Evolutionary conservation across 495 filamentous ascomycete genomes (phyloP), one percentile per base, ranked within the genome.

Genomic region (Coniosporium apollinis): DNA sequence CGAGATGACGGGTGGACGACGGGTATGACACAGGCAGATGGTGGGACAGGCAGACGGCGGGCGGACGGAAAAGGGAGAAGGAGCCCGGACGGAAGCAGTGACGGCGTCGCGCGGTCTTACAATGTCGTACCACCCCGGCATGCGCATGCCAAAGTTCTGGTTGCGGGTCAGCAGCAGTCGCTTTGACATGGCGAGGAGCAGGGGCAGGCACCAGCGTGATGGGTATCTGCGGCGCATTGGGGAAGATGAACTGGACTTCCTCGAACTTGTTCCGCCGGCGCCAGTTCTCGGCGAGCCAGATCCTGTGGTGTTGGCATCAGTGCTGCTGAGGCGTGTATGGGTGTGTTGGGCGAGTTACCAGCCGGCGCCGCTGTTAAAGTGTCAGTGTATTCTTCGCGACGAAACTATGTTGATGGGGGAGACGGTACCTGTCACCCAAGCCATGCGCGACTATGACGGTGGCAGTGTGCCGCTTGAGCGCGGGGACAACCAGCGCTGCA

Each of bases 111-210:
- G 50, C 7, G 55, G 48, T 57, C 77, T 74, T 57, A 77, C 68
- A 47, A 94, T 81, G 46, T 94, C 83, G 51, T 86, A 92, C 87
- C 87, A 94, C 14, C 79, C 82, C 3, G 85, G 82, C 82, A 93
- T 86, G 7, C 52, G 52, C 76, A 82, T 79, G 21, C 84, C 83
- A 25, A 67, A 59, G 52, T 89, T 84, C 80, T 84, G 43, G 22
- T 13, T 28, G 5, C 3, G 5, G n/a, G 2, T 39, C 19, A 19
- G 16, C 35, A 20, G 1, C 7, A 1, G 31, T 43, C 26, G 48
- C 30, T 28, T 32, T n/a, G 26, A 10, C 11, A 33, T 5, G 14
- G 4, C 22, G 16, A 25, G 26, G 9, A 44, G n/a, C 25, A 6
- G n/a, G 10, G 14, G 47, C 77, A 85, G 71, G 47, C 77, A 85